Conservation (phyloP, 2,329 filamentous ascomycete genomes). For the Alternaria solani region DNA sequence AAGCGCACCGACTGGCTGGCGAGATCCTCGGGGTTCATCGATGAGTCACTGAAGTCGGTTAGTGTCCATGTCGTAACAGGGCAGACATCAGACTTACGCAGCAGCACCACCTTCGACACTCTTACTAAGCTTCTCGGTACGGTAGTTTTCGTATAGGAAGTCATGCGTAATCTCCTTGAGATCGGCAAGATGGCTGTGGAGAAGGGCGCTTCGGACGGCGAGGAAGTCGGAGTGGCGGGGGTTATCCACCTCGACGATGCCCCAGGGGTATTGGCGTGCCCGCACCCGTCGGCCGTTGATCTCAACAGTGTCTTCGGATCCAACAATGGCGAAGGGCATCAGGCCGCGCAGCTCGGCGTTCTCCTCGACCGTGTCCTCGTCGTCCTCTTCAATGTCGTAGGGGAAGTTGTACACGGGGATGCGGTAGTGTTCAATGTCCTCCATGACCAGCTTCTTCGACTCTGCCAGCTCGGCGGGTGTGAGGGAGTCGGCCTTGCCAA, state of each 20-base stretch:
- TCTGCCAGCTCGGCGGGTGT: constrained; percentile 96
- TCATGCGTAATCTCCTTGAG: constrained; percentile 99
- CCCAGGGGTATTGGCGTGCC: constrained; percentile 98
- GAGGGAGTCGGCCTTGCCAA: constrained; percentile 96
- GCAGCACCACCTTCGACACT: constrained; percentile 90
- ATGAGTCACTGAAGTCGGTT: constrained; percentile 68
- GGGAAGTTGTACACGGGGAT: constrained; percentile 99
- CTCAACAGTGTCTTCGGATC: constrained; percentile 93
- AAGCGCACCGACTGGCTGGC: constrained; percentile 96
- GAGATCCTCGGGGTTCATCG: constrained; percentile 97
- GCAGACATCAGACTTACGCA: constrained; percentile 70
- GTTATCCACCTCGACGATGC: constrained; percentile 98
- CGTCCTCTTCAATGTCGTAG: constrained; percentile 99
- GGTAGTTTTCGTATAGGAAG: constrained; percentile 99
- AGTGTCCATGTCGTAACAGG: constrained; percentile 17
- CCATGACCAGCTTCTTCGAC: constrained; percentile 99
- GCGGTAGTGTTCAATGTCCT: constrained; percentile 99
- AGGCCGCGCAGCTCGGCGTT: constrained; percentile 96
- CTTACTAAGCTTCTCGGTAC: constrained; percentile 99
- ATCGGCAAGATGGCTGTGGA: constrained; percentile 97
- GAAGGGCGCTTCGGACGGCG: constrained; percentile 91
- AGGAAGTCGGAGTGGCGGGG: constrained; percentile 98
- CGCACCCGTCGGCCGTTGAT: constrained; percentile 91
- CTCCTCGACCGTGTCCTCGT: constrained; percentile 98
- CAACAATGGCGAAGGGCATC: constrained; percentile 99